Percentiles rank a stretch among this genome's conserved stretches.
These are phyloP conservation scores for Picea sitchensis DNA, from an alignment of 75 land plant species.

Conservation along the genomic window DNA sequence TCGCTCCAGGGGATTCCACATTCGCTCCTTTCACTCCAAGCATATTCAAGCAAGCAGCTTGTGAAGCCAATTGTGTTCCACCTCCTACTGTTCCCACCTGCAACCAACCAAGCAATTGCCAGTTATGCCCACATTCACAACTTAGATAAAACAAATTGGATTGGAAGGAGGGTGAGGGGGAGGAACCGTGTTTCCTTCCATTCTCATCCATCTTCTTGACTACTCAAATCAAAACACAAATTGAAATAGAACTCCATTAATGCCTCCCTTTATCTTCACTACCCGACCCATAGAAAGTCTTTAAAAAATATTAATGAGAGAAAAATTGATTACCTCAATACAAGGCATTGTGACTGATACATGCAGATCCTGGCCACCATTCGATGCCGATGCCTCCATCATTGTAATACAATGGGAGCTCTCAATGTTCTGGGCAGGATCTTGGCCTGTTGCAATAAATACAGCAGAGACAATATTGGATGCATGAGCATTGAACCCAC, in stretches of 20 bases:
- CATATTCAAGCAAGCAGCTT: constrained; percentile 75
- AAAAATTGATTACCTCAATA: background rate
- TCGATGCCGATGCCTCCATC: constrained; percentile 55
- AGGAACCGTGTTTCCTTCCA: too few species aligned
- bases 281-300: too few species aligned
- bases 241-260: too few species aligned
- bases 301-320: too few species aligned
- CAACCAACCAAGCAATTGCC: too few species aligned
- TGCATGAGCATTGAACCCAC: constrained; percentile 88
- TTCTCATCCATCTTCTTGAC: too few species aligned
- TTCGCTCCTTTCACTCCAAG: constrained; percentile 49
- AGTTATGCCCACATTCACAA: constrained; percentile 4
- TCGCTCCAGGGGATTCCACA: constrained; percentile 52
- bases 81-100: constrained; percentile 95
- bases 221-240: too few species aligned
- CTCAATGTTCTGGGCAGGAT: constrained; percentile 84
- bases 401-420: constrained; percentile 82
- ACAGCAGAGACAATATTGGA: constrained; percentile 77
- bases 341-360: constrained; percentile 75
- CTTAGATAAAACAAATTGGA: constrained; percentile 28
- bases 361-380: constrained; percentile 66
- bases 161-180: too few species aligned
- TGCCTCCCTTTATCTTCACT: too few species aligned
- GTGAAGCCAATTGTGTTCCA: constrained; percentile 82
- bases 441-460: constrained; percentile 80